Conservation (phyloP, 2,329 filamentous ascomycete species). For the Ophiostoma piceae region DNA sequence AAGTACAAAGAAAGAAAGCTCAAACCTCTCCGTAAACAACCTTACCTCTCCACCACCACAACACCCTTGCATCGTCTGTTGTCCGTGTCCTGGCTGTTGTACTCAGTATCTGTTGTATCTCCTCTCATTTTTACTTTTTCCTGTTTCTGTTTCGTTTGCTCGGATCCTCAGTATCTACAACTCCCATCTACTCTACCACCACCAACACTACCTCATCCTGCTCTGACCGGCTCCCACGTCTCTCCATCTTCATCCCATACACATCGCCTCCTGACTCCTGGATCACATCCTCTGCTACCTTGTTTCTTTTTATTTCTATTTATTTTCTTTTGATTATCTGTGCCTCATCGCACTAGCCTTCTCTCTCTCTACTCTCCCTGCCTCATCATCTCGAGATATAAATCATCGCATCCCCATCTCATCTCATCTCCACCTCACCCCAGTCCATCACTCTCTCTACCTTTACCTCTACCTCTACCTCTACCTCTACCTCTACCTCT, state of each 20-base stretch:
- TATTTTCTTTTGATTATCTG: neutral
- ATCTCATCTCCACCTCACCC: neutral
- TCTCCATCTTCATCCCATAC: slow-evolving; percentile 3
- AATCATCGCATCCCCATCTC: neutral
- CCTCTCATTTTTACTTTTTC: neutral
- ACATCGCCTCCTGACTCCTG: neutral
- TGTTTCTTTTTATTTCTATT: neutral
- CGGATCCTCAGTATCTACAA: neutral
- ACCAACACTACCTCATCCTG: neutral
- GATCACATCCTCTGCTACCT: neutral
- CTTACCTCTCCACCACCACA: neutral
- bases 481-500: neutral
- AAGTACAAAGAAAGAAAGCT: neutral
- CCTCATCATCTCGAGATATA: neutral
- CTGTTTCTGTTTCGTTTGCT: neutral
- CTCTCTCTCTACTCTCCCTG: neutral
- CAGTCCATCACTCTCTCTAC: neutral
- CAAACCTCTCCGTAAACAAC: neutral
- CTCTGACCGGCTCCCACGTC: neutral
- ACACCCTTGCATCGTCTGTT: slow-evolving; percentile 5
- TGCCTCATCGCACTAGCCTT: neutral
- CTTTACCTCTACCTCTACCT: neutral
- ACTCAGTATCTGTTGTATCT: neutral
- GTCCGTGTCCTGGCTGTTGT: neutral
- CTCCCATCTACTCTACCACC: neutral